A percentile compares a stretch with the other conserved stretches of the same genome.
Conservation (phyloP, 1,284 basidiomycete species). For the Pyrrhoderma noxium region DNA sequence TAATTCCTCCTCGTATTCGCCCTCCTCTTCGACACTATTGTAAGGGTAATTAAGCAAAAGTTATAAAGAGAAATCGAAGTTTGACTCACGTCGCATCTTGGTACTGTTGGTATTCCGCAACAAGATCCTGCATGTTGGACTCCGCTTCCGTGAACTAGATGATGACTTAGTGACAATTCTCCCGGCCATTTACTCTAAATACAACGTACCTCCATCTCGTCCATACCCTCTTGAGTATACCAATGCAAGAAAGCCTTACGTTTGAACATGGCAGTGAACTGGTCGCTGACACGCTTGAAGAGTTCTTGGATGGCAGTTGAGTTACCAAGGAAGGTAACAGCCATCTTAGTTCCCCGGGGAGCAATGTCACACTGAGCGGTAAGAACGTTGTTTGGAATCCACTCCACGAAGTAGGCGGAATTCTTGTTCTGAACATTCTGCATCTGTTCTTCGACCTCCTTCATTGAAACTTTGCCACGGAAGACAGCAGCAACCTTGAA, state of each 20-base stretch:
- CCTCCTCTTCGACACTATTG: constrained; percentile 68
- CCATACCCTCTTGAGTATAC: constrained; percentile 99
- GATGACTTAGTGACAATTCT: constrained; percentile 16
- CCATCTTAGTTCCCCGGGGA: constrained; percentile 91
- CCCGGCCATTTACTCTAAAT: background rate
- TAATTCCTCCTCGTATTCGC: constrained; percentile 42
- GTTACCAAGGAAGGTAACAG: constrained; percentile 96
- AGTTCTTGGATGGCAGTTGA: constrained; percentile 95
- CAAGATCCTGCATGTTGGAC: constrained; percentile 93
- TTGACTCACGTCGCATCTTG: constrained; percentile 81
- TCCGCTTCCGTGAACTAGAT: constrained; percentile 86
- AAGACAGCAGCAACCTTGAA: constrained; percentile 88
- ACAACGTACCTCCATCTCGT: constrained; percentile 82
- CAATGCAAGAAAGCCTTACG: constrained; percentile 99
- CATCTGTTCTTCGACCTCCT: constrained; percentile 99
- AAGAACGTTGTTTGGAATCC: constrained; percentile 97
- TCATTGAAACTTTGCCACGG: constrained; percentile 98
- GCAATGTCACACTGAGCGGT: constrained; percentile 96
- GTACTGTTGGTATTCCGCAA: constrained; percentile 95
- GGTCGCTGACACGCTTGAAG: constrained; percentile 95
- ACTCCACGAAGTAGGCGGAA: constrained; percentile 95
- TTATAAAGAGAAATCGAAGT: background rate
- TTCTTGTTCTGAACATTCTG: constrained; percentile 97
- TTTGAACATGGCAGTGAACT: constrained; percentile 99
- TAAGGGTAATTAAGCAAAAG: constrained; percentile 5